These are phyloP conservation scores for Solanum pinnatisectum DNA, from an alignment of 257 asterid genomes.

Conservation along the genomic window DNA sequence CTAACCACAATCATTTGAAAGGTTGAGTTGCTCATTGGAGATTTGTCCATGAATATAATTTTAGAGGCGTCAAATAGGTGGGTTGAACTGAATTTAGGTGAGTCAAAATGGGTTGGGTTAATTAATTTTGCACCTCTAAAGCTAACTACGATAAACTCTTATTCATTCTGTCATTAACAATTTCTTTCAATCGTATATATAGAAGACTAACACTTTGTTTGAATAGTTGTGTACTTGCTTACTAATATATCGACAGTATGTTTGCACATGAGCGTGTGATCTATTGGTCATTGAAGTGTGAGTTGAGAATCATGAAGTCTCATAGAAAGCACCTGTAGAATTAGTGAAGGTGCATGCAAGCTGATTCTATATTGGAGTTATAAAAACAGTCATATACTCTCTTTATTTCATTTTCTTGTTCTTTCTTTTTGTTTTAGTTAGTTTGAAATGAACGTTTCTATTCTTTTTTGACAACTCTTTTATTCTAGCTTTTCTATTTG, in stretches of 20 bases:
- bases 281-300: background rate
- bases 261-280: background rate
- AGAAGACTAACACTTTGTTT: background rate
- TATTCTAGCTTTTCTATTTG: no score
- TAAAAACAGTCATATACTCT: background rate
- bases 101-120: background rate
- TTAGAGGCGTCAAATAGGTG: background rate
- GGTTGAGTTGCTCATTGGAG: background rate
- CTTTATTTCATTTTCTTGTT: no score
- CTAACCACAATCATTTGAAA: background rate
- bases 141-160: background rate
- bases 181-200: no score
- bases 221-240: background rate
- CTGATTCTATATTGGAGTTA: no score
- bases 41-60: background rate
- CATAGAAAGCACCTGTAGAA: background rate
- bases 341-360: background rate
- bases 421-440: no score
- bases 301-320: background rate
- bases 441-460: no score
- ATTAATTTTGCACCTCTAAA: background rate
- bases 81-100: background rate
- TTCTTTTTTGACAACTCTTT: no score
- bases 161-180: background rate
- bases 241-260: background rate